Evolutionary conservation across 192 early-diverging fungal genomes (phyloP).

Genomic region (Globomyces pollinis-pini): DNA sequence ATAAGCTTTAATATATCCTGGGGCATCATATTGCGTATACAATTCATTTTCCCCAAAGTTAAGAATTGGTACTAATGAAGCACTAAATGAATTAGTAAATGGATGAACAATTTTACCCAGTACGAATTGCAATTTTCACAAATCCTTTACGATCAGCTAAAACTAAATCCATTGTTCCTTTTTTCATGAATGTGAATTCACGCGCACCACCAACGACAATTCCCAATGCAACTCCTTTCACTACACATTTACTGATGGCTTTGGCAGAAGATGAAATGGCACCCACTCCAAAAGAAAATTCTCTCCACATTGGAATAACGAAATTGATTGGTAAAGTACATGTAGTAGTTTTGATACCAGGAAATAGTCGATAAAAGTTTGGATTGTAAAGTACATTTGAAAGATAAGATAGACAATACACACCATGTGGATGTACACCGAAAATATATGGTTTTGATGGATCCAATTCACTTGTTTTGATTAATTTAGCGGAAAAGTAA

Average conservation of each 20-base stretch:
- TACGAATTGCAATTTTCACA: slow-evolving; percentile 70
- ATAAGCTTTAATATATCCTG: background rate
- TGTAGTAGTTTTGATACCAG: slow-evolving; percentile 64
- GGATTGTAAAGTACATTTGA: background rate
- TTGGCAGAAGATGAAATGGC: slow-evolving; percentile 29
- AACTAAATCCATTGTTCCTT: slow-evolving; percentile 28
- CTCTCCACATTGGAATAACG: slow-evolving; percentile 78
- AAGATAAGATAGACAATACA: background rate
- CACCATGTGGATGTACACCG: slow-evolving; percentile 82
- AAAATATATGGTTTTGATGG: slow-evolving; percentile 79
- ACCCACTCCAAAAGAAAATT: slow-evolving; percentile 51
- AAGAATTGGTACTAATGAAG: slow-evolving; percentile 8
- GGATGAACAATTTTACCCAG: slow-evolving; percentile 70
- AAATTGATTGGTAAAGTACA: slow-evolving; percentile 81
- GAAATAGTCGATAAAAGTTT: slow-evolving; percentile 61
- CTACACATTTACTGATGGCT: slow-evolving; percentile 69
- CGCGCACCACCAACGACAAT: slow-evolving; percentile 89
- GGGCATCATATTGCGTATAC: background rate
- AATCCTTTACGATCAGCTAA: slow-evolving; percentile 46
- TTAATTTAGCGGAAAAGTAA: slow-evolving; percentile 74
- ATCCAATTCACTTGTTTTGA: slow-evolving; percentile 79
- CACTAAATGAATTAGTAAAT: too few species aligned
- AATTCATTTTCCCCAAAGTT: slow-evolving; percentile 11
- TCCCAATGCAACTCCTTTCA: slow-evolving; percentile 55
- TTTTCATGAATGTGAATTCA: slow-evolving; percentile 60